A percentile compares a stretch with the other conserved stretches of the same genome.
Conservation (phyloP, 139 green algal species). For the Haematococcus sp. region DNA sequence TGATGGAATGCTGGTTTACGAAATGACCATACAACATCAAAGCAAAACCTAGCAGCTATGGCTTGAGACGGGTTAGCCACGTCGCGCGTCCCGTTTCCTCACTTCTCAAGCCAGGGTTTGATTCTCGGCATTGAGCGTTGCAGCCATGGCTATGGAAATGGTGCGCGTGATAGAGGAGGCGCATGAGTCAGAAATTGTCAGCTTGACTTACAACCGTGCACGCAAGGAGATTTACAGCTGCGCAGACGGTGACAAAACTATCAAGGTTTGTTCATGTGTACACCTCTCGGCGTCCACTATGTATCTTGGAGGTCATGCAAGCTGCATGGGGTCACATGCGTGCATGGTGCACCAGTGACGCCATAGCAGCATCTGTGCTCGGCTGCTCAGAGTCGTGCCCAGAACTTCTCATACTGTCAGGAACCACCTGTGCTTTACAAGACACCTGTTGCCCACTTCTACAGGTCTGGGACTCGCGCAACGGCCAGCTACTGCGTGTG, state of each 20-base stretch:
- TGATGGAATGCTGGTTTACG: too few relatives aligned
- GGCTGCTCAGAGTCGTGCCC: too few relatives aligned
- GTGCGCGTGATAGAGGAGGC: slow-evolving; percentile 40
- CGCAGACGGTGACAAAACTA: slow-evolving; percentile 62
- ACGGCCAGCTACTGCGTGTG: slow-evolving; percentile 49
- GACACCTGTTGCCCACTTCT: background rate
- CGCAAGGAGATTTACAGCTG: slow-evolving; percentile 60
- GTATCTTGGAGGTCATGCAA: too few relatives aligned
- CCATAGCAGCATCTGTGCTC: too few relatives aligned
- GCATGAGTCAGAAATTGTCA: slow-evolving; percentile 50
- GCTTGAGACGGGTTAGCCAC: too few relatives aligned
- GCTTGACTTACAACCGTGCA: slow-evolving; percentile 56
- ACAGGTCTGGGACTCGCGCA: slow-evolving; percentile 64
- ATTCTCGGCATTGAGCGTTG: too few relatives aligned
- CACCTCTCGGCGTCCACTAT: too few relatives aligned
- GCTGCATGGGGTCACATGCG: background rate
- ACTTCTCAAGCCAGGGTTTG: too few relatives aligned
- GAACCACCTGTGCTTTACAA: background rate
- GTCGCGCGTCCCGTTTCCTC: too few relatives aligned
- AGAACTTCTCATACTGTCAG: background rate
- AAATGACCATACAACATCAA: too few relatives aligned
- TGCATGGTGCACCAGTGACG: background rate
- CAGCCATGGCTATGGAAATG: slow-evolving; percentile 53
- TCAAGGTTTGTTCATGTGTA: slow-evolving; percentile 52
- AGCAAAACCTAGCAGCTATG: too few relatives aligned